phyloP scores from a whole-genome alignment of 306 rosid species.

The Glycyrrhiza uralensis region DNA sequence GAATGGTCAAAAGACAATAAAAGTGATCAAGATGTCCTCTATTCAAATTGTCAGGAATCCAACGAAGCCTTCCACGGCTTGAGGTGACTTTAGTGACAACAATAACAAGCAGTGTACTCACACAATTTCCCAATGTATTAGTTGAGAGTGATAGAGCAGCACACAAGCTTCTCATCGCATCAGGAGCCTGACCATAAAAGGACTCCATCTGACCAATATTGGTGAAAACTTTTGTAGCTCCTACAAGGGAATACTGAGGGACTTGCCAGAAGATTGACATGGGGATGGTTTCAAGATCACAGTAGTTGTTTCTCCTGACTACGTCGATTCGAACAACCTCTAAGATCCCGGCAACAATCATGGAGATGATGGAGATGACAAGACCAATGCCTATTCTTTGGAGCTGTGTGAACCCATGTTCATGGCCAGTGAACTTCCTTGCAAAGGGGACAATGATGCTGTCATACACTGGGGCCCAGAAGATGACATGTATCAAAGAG shows the following conservation, averaged over 20 bases:
- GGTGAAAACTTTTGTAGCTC: slow-evolving; percentile 66
- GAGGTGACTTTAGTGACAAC: slow-evolving; percentile 55
- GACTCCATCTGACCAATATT: slow-evolving; percentile 72
- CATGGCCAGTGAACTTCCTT: slow-evolving; percentile 54
- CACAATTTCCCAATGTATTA: slow-evolving; percentile 59
- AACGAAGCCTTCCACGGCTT: slow-evolving; percentile 54
- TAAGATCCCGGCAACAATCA: slow-evolving; percentile 60
- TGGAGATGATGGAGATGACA: slow-evolving; percentile 50
- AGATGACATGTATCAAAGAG: slow-evolving; percentile 68
- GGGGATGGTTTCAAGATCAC: slow-evolving; percentile 46
- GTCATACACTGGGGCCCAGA: slow-evolving; percentile 69
- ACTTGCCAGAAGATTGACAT: slow-evolving; percentile 78
- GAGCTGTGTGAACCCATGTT: slow-evolving; percentile 64
- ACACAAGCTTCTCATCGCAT: slow-evolving; percentile 77
- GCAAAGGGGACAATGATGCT: slow-evolving; percentile 48
- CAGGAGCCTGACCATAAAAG: slow-evolving; percentile 70
- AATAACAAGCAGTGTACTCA: slow-evolving; percentile 59
- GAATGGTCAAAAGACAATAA: slow-evolving; percentile 59
- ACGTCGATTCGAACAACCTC: slow-evolving; percentile 53
- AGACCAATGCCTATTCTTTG: slow-evolving; percentile 81
- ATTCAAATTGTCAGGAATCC: slow-evolving; percentile 71
- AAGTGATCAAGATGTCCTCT: slow-evolving; percentile 76
- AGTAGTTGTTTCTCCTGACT: slow-evolving; percentile 47
- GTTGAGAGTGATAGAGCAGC: slow-evolving; percentile 66
- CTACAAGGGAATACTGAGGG: slow-evolving; percentile 63